A percentile compares a stretch with the other conserved stretches of the same genome.
Conservation (phyloP, 106 monocot species). For the Narthecium ossifragum region DNA sequence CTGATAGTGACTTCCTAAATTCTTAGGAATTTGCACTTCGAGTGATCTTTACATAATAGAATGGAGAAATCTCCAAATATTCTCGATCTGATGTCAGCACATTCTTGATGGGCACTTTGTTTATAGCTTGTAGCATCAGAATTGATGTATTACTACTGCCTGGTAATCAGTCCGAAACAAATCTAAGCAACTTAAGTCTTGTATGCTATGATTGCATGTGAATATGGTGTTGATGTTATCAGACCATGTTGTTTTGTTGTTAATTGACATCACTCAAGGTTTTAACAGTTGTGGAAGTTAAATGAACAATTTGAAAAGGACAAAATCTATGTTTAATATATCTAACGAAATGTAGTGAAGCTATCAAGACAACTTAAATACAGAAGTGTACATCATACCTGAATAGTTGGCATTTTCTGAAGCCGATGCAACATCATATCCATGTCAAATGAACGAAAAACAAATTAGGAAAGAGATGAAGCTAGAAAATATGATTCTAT, state of each 20-base stretch:
- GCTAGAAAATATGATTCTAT: neutral
- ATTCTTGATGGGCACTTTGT: too few relatives aligned
- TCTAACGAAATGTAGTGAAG: neutral
- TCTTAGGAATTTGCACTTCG: too few relatives aligned
- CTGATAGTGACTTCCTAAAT: neutral
- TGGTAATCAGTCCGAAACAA: neutral
- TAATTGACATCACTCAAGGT: neutral
- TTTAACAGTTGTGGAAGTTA: too few relatives aligned
- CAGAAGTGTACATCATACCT: slow-evolving; percentile 27
- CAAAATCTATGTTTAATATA: neutral
- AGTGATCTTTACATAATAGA: too few relatives aligned
- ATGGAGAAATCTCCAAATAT: too few relatives aligned
- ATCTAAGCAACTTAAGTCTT: neutral
- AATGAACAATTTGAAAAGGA: too few relatives aligned
- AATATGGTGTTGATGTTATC: too few relatives aligned
- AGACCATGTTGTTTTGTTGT: too few relatives aligned
- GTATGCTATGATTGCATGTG: neutral
- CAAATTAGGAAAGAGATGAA: neutral
- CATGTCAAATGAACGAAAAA: neutral
- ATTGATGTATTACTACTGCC: too few relatives aligned
- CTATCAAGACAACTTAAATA: neutral
- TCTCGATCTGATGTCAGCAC: too few relatives aligned
- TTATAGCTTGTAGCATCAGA: too few relatives aligned
- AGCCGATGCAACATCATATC: neutral
- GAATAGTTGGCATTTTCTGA: slow-evolving; percentile 99